phyloP scores from a whole-genome alignment of 2,329 filamentous ascomycete species.

The Venturia carpophila region DNA sequence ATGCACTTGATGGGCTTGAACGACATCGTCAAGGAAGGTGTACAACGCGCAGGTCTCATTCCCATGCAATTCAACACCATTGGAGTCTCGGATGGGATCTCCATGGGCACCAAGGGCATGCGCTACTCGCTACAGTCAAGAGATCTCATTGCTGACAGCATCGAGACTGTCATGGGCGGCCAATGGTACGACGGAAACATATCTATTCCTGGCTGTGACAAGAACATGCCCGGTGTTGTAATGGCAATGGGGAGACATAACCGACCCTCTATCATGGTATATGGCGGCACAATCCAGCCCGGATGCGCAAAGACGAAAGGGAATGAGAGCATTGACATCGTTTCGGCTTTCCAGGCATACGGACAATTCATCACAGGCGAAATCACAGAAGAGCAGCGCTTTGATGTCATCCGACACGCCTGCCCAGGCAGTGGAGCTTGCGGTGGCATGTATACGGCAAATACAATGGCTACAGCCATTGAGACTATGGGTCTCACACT shows the following conservation, averaged over 20 bases:
- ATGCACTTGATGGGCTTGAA: constrained; percentile 95
- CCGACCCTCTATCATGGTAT: constrained; percentile 92
- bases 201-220: constrained; percentile 94
- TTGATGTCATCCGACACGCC: constrained; percentile 88
- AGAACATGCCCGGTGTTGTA: constrained; percentile 76
- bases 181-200: constrained; percentile 99
- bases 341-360: constrained; percentile 96
- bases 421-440: constrained; percentile 79
- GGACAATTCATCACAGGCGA: constrained; percentile 89
- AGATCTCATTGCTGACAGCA: constrained; percentile 95
- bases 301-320: constrained; percentile 73
- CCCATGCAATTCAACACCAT: constrained; percentile 99
- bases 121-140: constrained; percentile 88
- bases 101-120: constrained; percentile 98
- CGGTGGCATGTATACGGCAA: constrained; percentile 63
- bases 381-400: constrained; percentile 83
- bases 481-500: constrained; percentile 46
- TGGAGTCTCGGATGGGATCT: constrained; percentile 94
- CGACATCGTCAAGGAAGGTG: constrained; percentile 64
- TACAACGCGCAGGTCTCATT: constrained; percentile 65
- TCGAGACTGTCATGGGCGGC: constrained; percentile 97
- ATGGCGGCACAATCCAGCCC: constrained; percentile 88
- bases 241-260: constrained; percentile 90
- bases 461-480: constrained; percentile 46
- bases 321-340: constrained; percentile 76